Base-by-base conservation (phyloP, 2,329 filamentous ascomycete genomes). In the Huntiella savannae region DNA sequence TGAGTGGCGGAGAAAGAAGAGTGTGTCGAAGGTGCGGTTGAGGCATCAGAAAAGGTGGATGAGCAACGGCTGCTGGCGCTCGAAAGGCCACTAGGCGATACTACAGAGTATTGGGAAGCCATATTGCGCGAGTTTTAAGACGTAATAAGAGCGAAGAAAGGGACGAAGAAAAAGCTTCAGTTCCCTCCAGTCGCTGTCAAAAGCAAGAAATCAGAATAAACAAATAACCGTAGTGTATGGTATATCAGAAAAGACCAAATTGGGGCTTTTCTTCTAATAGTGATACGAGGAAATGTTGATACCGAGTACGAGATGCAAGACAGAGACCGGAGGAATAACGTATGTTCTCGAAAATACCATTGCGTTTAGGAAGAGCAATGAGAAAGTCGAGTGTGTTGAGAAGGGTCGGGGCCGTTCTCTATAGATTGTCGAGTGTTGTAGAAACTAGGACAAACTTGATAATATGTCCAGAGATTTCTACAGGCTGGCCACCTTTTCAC, bases 1-100 rank as follows among this genome's bases (percentile, higher is more conserved):
- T 82, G 91, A 46, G 76, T 74, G 49, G 79, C 86, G 47, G 80
- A 80, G 28, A 82, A 85, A 54, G 81, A 82, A 48, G 79, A 79
- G 57, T 78, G 75, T 67, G 85, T 65, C 37, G 79, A 78, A 50
- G 76, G 73, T 59, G 73, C 74, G 8, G 48, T 43, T 16, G 38
- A 41, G 32, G 8, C 13, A 19, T 49, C 44, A 4, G 43, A 49
- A 12, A 43, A 19, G 6, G 39, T 35, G 7, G 48, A 49, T n/a
- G 35, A 48, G 13, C 42, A 36, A 5, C 22, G 22, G 7, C 22
- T 28, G 8, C 22, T 28, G 22, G 22, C 22, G 22, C 22, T 28
- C 6, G 22, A 28, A 7, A 28, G 22, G 8, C 6, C 22, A 28
- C 22, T 28, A 3, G 22, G 22, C 22, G 22, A 28, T 8, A 28